A percentile compares a stretch with the other conserved stretches of the same genome.
Evolutionary conservation across 2,329 filamentous ascomycete species (phyloP).

Genomic region (Aspergillus japonicus): DNA sequence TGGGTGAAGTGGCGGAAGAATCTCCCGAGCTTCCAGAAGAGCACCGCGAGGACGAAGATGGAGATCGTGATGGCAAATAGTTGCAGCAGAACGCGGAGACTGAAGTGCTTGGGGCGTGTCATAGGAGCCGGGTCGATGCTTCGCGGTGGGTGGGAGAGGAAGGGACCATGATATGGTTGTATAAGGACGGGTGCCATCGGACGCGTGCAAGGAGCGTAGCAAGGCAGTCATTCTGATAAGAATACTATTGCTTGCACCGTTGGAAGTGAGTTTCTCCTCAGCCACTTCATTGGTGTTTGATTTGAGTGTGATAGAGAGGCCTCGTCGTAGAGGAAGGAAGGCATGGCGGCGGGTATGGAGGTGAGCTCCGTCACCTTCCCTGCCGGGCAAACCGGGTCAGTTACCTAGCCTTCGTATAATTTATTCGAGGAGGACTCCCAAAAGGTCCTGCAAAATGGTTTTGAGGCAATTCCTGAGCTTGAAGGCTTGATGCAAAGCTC

Average conservation of each 20-base stretch:
- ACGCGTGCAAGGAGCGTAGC: constrained; percentile 6
- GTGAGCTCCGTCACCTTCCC: background rate
- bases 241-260: constrained; percentile 14
- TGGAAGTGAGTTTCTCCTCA: background rate
- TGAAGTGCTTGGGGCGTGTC: constrained; percentile 28
- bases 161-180: constrained; percentile 27
- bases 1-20: constrained; percentile 39
- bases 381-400: too few relatives aligned
- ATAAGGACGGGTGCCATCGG: constrained; percentile 33
- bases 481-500: too few relatives aligned
- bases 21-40: constrained; percentile 41
- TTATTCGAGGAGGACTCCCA: too few relatives aligned
- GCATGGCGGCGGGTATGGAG: background rate
- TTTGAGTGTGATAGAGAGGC: background rate
- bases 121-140: constrained; percentile 23
- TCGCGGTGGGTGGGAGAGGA: constrained; percentile 26
- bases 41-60: constrained; percentile 39
- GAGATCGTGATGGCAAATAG: constrained; percentile 38
- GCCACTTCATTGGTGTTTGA: background rate
- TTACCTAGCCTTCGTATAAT: too few relatives aligned
- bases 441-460: too few relatives aligned
- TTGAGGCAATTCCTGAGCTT: too few relatives aligned
- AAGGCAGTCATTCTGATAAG: constrained; percentile 22
- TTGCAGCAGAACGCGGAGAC: constrained; percentile 30
- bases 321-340: background rate